Conservation (phyloP, 78 protist genomes). For the Planoprotostelium fungivorum region DNA sequence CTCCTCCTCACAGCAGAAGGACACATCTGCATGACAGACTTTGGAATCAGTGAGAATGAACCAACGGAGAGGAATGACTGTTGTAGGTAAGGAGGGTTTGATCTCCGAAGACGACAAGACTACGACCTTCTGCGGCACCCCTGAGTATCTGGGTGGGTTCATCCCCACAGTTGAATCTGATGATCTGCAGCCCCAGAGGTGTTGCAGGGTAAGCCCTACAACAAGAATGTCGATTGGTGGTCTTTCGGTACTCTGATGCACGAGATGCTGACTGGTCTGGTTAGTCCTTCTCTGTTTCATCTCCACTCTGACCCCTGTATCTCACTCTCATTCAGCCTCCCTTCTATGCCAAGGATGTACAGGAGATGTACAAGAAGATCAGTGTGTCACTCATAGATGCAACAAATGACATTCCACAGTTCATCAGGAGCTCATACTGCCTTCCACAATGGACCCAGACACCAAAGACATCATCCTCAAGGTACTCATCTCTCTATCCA, state of each 20-base stretch:
- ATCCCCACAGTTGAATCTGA: background rate
- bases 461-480: background rate
- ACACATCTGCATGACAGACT: conserved; percentile 89
- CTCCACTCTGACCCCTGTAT: conserved; percentile 17
- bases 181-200: conserved; percentile 78
- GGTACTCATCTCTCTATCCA: background rate
- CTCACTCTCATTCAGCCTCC: conserved; percentile 66
- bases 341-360: conserved; percentile 50
- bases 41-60: conserved; percentile 90
- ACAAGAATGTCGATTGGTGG: conserved; percentile 95
- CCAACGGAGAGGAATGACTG: too few relatives aligned
- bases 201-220: conserved; percentile 74
- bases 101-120: conserved; percentile 30
- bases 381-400: too few relatives aligned
- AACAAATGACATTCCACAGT: too few relatives aligned
- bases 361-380: conserved; percentile 69
- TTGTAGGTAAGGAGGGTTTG: conserved; percentile 65
- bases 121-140: conserved; percentile 97
- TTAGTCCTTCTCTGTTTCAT: background rate
- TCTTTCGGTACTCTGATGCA: conserved; percentile 81
- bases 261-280: conserved; percentile 88
- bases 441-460: background rate
- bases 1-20: conserved; percentile 75
- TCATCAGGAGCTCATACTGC: background rate
- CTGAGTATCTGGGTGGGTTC: conserved; percentile 73